Base-by-base conservation (phyloP, 305 asterid species). In the Fraxinus albicans region DNA sequence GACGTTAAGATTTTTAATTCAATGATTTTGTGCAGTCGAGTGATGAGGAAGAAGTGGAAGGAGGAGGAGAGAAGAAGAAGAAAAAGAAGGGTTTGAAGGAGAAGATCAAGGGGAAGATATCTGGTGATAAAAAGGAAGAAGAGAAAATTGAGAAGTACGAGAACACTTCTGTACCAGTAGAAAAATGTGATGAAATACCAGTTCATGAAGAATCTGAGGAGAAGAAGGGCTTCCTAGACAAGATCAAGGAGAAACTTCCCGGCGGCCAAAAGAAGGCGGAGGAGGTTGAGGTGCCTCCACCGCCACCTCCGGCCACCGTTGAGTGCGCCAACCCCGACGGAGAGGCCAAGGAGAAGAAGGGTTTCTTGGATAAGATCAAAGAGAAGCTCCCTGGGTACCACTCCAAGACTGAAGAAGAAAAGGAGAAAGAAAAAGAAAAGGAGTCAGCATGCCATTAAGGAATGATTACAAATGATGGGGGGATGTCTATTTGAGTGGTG, bases 341-440 rank as follows among this genome's bases (percentile, higher is more conserved):
- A 13, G 92, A 89, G 77, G 91, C 81, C 0, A 91, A 91, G 84
- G 98, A 93, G 73, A 94, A 94, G 88, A 95, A 94, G 81, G 95
- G 99, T 0, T 91, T 95, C 82, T 65, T 94, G 90, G 96, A 92
- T 6, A 95, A 95, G 93, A 94, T 95, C 77, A 95, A 94, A 94
- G 99, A 94, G 87, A 96, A 96, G 80, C 80, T 96, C 9, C 99
- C 97, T 0, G 98, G 99, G 13, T 89, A 89, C 85, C 98, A 96
- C 84, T 34, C 90, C 53, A 93, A 96, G 93, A 83, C 87, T 2
- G 97, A 87, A 5, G 97, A 92, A 12, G 97, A 89, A 12, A 90
- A 91, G 69, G 91, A 92, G 35, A 90, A 35, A 35, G 38, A 35
- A 35, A 35, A 91, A 84, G 85, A 84, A 15, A 87, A 83, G 55